These are phyloP conservation scores for Notholithocarpus densiflorus DNA, from an alignment of 306 rosid genomes.

Conservation along the genomic window DNA sequence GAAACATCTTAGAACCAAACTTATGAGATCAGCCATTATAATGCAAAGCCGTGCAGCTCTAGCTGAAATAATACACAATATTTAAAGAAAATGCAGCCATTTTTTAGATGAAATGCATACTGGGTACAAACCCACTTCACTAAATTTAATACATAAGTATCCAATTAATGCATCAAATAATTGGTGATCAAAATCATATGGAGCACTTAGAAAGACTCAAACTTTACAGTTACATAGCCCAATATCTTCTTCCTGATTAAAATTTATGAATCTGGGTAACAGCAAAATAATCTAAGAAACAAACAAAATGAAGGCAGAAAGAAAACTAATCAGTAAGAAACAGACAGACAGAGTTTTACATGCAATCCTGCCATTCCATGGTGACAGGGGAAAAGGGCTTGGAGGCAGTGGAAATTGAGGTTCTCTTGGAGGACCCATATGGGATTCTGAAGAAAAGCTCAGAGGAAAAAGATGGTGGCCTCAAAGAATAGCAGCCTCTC, in stretches of 20 bases:
- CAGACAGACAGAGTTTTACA: constrained; percentile 38
- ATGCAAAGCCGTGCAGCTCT: background rate
- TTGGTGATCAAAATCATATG: background rate
- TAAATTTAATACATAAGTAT: background rate
- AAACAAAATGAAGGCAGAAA: background rate
- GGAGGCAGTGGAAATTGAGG: constrained; percentile 34
- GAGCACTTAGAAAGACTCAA: background rate
- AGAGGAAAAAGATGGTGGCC: constrained; percentile 28
- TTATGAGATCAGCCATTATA: background rate
- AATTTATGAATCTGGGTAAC: background rate
- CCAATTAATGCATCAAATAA: background rate
- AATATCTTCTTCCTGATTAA: background rate
- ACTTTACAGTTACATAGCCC: background rate
- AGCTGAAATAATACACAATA: background rate
- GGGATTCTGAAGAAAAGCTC: constrained; percentile 39
- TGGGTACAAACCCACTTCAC: background rate
- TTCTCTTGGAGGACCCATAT: constrained; percentile 24
- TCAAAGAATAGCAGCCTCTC: constrained; percentile 25
- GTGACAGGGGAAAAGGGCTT: constrained; percentile 53
- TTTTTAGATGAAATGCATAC: background rate
- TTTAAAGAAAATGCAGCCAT: background rate
- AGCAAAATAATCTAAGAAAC: background rate
- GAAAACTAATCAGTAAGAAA: background rate
- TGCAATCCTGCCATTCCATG: constrained; percentile 98
- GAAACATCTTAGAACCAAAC: constrained; percentile 2